phyloP scores from a whole-genome alignment of 345 rosid genomes.

The Stellera chamaejasme region DNA sequence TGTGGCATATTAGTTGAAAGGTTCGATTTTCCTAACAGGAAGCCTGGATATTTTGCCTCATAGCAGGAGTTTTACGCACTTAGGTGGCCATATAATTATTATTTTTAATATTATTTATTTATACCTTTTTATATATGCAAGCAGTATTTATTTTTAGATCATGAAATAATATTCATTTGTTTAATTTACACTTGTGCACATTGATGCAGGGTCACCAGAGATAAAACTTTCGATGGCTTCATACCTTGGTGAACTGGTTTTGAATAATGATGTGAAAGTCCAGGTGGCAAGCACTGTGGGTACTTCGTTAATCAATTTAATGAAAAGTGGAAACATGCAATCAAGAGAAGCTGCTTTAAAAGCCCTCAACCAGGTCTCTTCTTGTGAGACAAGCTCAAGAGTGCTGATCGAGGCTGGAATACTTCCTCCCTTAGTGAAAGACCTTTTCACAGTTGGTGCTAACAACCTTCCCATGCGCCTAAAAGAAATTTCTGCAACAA shows the following conservation, averaged over 20 bases:
- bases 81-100: too few relatives aligned
- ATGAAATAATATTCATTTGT: neutral
- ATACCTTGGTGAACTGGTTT: constrained; percentile 75
- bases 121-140: too few relatives aligned
- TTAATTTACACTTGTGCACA: constrained; percentile 18
- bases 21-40: too few relatives aligned
- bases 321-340: constrained; percentile 59
- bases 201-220: constrained; percentile 67
- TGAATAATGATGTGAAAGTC: constrained; percentile 74
- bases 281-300: constrained; percentile 72
- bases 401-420: constrained; percentile 75
- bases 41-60: too few relatives aligned
- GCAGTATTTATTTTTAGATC: constrained; percentile 6
- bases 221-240: constrained; percentile 83
- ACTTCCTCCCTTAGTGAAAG: constrained; percentile 83
- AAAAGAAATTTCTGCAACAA: constrained; percentile 88
- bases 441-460: constrained; percentile 68
- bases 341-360: constrained; percentile 79
- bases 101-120: too few relatives aligned
- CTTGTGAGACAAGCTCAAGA: constrained; percentile 68
- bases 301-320: constrained; percentile 61
- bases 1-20: too few relatives aligned
- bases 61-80: too few relatives aligned
- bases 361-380: constrained; percentile 83
- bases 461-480: constrained; percentile 80